Conservation (phyloP, 2,329 filamentous ascomycete genomes). For the Elsinoe ampelina region DNA sequence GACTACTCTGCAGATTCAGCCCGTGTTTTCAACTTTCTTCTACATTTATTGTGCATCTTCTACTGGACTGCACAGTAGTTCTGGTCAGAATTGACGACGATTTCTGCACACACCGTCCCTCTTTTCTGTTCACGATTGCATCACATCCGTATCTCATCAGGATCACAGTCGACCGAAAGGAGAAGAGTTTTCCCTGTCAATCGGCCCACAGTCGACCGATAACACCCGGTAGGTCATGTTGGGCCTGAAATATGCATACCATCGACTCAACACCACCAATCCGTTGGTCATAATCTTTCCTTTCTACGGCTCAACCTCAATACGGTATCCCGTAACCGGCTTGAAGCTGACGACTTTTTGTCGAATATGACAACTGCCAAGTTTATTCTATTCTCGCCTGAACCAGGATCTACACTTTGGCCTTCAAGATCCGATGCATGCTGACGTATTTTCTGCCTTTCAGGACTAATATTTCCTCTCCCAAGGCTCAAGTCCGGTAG, state of each 20-base stretch:
- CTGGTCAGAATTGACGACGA: too few species aligned
- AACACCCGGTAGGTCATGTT: background rate
- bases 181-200: background rate
- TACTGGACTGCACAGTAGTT: too few species aligned
- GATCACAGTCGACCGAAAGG: background rate
- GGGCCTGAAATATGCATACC: background rate
- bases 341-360: background rate
- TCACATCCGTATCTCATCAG: background rate
- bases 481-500: background rate
- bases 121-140: too few species aligned
- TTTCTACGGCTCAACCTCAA: background rate
- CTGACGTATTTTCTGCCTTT: background rate
- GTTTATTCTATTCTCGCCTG: background rate
- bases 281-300: background rate
- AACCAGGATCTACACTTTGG: background rate
- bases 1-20: too few species aligned
- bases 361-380: constrained; percentile 9
- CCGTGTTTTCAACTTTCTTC: too few species aligned
- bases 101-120: too few species aligned
- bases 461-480: background rate
- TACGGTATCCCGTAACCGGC: constrained; percentile 5
- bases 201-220: constrained; percentile 1
- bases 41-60: too few species aligned
- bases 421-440: background rate
- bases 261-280: constrained; percentile 1